Conservation (phyloP, 2,329 filamentous ascomycete genomes). For the Ilyonectria mors-panacis region DNA sequence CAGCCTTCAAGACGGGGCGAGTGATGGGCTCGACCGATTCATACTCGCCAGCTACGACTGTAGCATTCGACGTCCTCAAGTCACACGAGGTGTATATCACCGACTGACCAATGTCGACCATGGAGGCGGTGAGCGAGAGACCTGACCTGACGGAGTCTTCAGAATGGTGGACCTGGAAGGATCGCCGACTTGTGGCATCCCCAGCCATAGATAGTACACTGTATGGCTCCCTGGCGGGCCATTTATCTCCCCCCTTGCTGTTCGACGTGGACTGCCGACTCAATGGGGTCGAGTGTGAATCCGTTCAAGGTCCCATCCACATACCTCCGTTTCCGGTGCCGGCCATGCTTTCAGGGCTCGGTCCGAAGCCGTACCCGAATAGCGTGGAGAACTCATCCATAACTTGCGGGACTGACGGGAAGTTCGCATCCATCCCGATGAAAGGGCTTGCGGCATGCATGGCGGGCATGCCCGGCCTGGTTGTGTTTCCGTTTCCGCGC, state of each 20-base stretch:
- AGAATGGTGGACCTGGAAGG: constrained; percentile 7
- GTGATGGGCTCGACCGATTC: background rate
- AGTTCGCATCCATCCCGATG: constrained; percentile 55
- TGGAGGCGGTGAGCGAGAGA: background rate
- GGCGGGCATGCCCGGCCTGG: constrained; percentile 44
- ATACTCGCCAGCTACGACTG: constrained; percentile 5
- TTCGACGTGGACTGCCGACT: constrained; percentile 15
- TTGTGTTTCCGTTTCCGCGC: constrained; percentile 39
- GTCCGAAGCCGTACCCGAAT: constrained; percentile 51
- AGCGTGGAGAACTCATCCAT: constrained; percentile 56
- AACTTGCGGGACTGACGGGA: constrained; percentile 57
- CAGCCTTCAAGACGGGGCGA: background rate
- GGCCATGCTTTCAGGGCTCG: constrained; percentile 49
- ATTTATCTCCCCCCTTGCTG: constrained; percentile 18
- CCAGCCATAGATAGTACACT: background rate
- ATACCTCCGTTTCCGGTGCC: constrained; percentile 44
- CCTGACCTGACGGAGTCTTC: background rate
- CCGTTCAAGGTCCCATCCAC: constrained; percentile 49
- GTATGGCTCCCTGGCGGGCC: background rate
- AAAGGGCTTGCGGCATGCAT: constrained; percentile 53
- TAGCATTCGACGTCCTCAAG: background rate
- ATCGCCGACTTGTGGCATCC: background rate
- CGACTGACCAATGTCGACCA: background rate
- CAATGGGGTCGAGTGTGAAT: constrained; percentile 3
- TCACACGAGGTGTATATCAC: background rate